These are phyloP conservation scores for Fusarium euwallaceae DNA, from an alignment of 2,329 filamentous ascomycete species.

Conservation along the genomic window DNA sequence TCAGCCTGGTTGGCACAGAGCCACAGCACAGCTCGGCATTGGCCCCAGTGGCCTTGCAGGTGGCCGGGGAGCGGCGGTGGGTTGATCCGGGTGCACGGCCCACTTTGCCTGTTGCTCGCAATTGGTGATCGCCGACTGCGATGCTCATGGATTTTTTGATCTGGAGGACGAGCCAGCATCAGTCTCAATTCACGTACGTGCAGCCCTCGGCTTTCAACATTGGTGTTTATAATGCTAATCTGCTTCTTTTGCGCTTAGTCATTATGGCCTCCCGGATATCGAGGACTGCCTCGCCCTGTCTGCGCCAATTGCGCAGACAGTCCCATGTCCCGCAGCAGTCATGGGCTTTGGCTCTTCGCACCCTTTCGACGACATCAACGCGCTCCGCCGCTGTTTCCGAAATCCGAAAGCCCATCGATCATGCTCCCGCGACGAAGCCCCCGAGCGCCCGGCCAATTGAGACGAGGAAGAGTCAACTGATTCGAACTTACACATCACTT, in stretches of 20 bases:
- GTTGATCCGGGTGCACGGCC: conserved; percentile 45
- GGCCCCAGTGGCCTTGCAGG: conserved; percentile 25
- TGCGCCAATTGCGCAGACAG: conserved; percentile 44
- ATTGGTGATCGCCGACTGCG: conserved; percentile 17
- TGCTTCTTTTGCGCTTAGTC: neutral
- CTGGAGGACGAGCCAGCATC: conserved; percentile 22
- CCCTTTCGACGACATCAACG: conserved; percentile 46
- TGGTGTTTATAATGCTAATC: conserved; percentile 10
- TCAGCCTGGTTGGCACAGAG: conserved; percentile 39
- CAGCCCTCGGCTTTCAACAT: neutral
- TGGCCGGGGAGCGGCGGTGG: conserved; percentile 35
- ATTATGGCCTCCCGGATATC: conserved; percentile 45
- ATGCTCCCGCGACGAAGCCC: conserved; percentile 79
- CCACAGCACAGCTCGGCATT: conserved; percentile 32
- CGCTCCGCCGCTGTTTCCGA: conserved; percentile 44
- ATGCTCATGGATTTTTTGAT: conserved; percentile 40
- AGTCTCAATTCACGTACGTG: conserved; percentile 24
- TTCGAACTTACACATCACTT: conserved; percentile 87
- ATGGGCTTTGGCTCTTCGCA: conserved; percentile 39
- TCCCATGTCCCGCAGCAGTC: conserved; percentile 27
- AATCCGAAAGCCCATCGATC: conserved; percentile 58
- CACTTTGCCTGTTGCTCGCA: conserved; percentile 8
- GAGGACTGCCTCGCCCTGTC: conserved; percentile 35
- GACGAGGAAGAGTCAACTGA: conserved; percentile 89
- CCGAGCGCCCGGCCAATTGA: conserved; percentile 89